Conservation (phyloP, 371 early-diverging fungal genomes). For the Apophysomyces variabilis region DNA sequence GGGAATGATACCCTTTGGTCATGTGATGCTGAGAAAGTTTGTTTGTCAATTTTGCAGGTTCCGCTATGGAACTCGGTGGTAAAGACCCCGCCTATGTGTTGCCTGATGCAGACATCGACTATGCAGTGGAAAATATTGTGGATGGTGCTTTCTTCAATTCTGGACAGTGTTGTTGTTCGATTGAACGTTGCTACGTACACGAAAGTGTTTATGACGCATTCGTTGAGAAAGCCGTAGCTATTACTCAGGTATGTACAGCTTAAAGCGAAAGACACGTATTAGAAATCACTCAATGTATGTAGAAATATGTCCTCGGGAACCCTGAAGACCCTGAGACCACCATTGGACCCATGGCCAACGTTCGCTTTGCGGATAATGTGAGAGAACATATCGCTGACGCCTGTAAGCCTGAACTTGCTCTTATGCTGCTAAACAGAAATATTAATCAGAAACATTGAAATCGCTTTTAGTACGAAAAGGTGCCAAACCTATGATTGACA, state of each 20-base stretch:
- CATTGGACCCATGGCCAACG: conserved; percentile 82
- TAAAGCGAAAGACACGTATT: not conserved
- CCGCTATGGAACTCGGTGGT: conserved; percentile 86
- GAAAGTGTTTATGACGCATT: conserved; percentile 75
- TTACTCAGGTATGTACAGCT: conserved; percentile 55
- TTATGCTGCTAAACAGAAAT: not conserved
- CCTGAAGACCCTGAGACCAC: conserved; percentile 70
- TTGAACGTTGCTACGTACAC: conserved; percentile 88
- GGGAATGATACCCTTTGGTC: not conserved
- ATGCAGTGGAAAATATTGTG: conserved; percentile 75
- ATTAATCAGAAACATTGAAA: not conserved
- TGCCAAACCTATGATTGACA: conserved; percentile 69
- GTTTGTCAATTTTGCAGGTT: conserved; percentile 37
- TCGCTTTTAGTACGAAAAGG: conserved; percentile 59
- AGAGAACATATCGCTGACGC: conserved; percentile 76
- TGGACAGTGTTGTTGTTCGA: conserved; percentile 86
- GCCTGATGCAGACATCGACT: conserved; percentile 72
- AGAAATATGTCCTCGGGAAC: conserved; percentile 66
- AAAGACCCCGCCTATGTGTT: conserved; percentile 89
- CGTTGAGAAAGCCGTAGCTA: conserved; percentile 66
- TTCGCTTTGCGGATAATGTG: conserved; percentile 70
- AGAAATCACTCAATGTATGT: not conserved
- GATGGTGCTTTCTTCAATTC: conserved; percentile 88
- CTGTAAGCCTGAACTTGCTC: conserved; percentile 29
- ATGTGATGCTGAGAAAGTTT: conserved; percentile 16